These are phyloP conservation scores for Termitomyces sp. DNA, from an alignment of 1,284 basidiomycete genomes.

Conservation along the genomic window DNA sequence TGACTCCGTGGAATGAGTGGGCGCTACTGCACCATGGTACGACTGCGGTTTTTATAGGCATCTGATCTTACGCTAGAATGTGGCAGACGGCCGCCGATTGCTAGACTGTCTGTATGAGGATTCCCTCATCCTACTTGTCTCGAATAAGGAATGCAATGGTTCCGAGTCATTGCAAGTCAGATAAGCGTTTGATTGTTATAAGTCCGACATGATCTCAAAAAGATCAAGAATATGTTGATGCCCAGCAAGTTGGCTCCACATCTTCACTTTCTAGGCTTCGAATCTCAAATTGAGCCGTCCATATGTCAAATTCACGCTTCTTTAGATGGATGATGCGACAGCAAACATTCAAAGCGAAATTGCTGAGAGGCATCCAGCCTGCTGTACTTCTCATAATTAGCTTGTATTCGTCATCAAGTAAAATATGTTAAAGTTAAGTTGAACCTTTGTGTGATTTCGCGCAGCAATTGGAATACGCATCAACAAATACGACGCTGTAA, in stretches of 20 bases:
- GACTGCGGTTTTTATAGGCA: not conserved
- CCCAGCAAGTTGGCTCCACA: not conserved
- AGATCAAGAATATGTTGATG: not conserved
- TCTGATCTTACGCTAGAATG: not conserved
- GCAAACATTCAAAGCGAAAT: not conserved
- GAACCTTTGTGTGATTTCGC: not conserved
- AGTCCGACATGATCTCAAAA: not conserved
- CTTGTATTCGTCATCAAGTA: no score
- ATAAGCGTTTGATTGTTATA: not conserved
- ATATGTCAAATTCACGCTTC: not conserved
- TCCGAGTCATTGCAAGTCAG: not conserved
- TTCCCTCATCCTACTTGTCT: not conserved
- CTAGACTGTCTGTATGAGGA: not conserved
- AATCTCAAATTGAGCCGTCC: not conserved
- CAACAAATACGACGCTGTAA: not conserved
- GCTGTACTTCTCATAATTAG: no score
- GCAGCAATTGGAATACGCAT: no score
- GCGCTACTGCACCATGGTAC: not conserved
- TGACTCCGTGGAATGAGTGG: not conserved
- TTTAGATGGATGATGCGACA: not conserved
- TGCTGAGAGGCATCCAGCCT: not conserved
- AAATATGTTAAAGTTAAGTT: not conserved
- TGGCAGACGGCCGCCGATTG: not conserved
- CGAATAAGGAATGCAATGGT: not conserved
- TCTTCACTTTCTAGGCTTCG: not conserved